Evolutionary conservation across 1,139 yeast genomes (phyloP), one percentile per base, ranked within the genome.

Genomic region (Candida frijolesensis): DNA sequence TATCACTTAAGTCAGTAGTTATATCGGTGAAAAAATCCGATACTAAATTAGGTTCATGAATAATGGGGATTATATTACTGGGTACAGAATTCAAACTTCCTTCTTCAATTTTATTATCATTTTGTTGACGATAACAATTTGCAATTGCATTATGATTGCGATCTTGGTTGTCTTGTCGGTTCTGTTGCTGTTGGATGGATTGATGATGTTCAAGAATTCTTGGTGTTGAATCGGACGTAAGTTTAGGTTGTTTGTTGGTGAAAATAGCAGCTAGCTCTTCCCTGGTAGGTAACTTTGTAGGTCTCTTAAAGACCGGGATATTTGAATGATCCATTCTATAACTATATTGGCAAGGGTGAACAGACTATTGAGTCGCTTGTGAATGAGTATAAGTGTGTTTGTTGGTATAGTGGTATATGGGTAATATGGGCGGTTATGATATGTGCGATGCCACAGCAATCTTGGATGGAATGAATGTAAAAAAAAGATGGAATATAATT

Each of bases 1-100:
- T 57, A 42, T 64, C 61, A 2, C 48, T 45, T 10, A 57, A 48
- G 42, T 66, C 62, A 5, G 63, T 53, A 10, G 57, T 57, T 39
- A 72, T 57, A 52, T 76, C 80, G 6, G 73, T 62, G 56, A 71
- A 76, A 55, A 72, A 76, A 56, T 75, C 74, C 16, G 57, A 46
- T 1, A 58, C 56, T 14, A 58, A 55, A 44, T 67, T 63, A 7
- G 77, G 76, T n/a, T 66, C 61, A 19, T 65, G 62, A 11, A 76
- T 56, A 4, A 76, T 64, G 1, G 81, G 80, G 8, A 74, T 52
- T 19, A 71, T 67, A n/a, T 61, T 59, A n/a, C 66, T 57, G 1
- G 81, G 81, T 2, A 73, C 67, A 9, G 69, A 61, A 52, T 73
- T 74, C 19, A 66, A 55, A 18, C 48, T 30, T n/a, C 58, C 50